Base-by-base conservation (phyloP, 306 rosid genomes). In the Datisca glomerata region DNA sequence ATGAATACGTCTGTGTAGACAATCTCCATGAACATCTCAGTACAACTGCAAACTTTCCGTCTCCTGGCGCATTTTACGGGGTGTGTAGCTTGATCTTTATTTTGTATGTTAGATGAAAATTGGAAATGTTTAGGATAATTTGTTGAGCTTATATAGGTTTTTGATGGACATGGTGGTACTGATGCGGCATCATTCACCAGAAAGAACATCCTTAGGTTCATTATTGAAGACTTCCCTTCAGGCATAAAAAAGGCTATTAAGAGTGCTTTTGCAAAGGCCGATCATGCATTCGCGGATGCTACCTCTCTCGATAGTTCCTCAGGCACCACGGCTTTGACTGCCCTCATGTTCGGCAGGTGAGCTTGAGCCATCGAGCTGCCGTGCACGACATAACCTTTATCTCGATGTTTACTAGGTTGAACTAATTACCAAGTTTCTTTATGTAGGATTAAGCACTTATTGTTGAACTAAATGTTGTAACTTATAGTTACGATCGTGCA, bases 121-220 rank as follows among this genome's bases (percentile, higher is more conserved):
- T 29, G 8, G 12, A 29, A 3, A 8, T 9, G 12, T 29, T 29
- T 8, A 31, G 36, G 9, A 14, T 31, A 8, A 5, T 31, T 31
- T 5, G n/a, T 8, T 3, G 12, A 31, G 36, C n/a, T 31, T 31
- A 24, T 57, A 33, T 27, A 80, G 92, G 85, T 80, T 54, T 80
- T 80, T 51, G 92, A 80, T 48, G 92, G 92, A 31, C 92, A 80
- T 42, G 85, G 92, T 43, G 92, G 92, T 49, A 60, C 56, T 23
- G 81, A 80, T 19, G 92, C 92, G 4, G 85, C 85, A 33, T 50
- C 56, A 32, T 80, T 75, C 59, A 60, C 69, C 32, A 69, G 81
- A 66, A 54, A 57, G 47, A 69, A 75, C 67, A 75, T 80, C 55
- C 81, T 80, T 24, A 72, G 55, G 33, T 76, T 75, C 58, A 75